Conservation (phyloP, 306 rosid genomes). For the Dalbergia oliveri region DNA sequence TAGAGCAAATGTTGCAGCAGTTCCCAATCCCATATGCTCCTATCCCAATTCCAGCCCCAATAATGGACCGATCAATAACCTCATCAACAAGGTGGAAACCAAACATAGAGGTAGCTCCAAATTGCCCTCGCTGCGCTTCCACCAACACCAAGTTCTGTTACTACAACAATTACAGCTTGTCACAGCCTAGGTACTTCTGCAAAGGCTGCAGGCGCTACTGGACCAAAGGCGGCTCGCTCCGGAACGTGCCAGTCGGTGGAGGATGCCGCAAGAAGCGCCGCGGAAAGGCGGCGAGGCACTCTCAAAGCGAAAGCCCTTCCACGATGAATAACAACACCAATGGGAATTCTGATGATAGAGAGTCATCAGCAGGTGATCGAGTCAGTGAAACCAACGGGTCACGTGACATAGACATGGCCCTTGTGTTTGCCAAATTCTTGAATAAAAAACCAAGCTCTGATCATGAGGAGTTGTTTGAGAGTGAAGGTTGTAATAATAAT, state of each 20-base stretch:
- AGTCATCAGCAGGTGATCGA: neutral
- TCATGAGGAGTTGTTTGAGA: neutral
- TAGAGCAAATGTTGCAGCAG: slow-evolving; percentile 48
- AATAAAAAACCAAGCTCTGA: slow-evolving; percentile 45
- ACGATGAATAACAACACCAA: neutral
- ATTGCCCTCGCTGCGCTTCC: slow-evolving; percentile 91
- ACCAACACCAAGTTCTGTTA: slow-evolving; percentile 94
- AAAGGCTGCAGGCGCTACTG: slow-evolving; percentile 90
- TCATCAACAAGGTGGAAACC: slow-evolving; percentile 66
- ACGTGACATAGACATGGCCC: slow-evolving; percentile 74
- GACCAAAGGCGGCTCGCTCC: slow-evolving; percentile 94
- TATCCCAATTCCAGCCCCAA: slow-evolving; percentile 21
- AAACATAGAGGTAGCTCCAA: slow-evolving; percentile 67
- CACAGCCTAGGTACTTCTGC: slow-evolving; percentile 91
- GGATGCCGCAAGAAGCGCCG: slow-evolving; percentile 81
- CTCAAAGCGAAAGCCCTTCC: slow-evolving; percentile 9
- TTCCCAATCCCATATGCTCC: slow-evolving; percentile 37
- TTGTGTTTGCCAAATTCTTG: slow-evolving; percentile 78
- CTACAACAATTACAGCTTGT: slow-evolving; percentile 96
- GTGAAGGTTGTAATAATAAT: too few species aligned
- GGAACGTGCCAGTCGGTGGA: slow-evolving; percentile 87
- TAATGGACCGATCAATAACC: slow-evolving; percentile 29
- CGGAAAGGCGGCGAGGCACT: slow-evolving; percentile 30
- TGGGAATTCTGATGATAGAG: slow-evolving; percentile 23
- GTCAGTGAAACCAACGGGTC: slow-evolving; percentile 38